Base-by-base conservation (phyloP, 345 rosid genomes). In the Pelargonium nanum region DNA sequence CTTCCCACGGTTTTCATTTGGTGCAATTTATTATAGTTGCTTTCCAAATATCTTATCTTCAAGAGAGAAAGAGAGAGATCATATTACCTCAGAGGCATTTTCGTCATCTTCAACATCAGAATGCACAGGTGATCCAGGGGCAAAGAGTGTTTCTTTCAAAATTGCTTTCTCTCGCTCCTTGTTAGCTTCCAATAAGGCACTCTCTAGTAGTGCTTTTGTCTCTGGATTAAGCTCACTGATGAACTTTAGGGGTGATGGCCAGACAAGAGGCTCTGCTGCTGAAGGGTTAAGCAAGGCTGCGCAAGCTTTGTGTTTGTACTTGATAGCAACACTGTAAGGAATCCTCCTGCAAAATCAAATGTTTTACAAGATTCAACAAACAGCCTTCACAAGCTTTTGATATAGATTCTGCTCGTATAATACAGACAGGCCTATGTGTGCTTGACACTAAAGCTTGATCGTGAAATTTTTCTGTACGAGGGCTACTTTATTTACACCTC, bases 241-340 rank as follows among this genome's bases (percentile, higher is more conserved):
- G 81, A 94, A 94, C 70, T 94, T 94, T 50, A 94, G 76, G 13
- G 99, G 97, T 0, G 97, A 81, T 26, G 99, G 99, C 99, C 99
- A 94, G 32, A 94, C 96, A 20, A 94, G 86, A 60, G 95, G 99
- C 74, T 86, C 99, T 16, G 97, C 92, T 2, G 99, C 85, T 19
- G 92, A 72, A 6, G 99, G 99, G 62, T 94, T 86, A 28, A 93
- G 74, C 70, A 93, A 72, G 5, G 97, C 96, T 1, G 94, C 94
- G 77, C 96, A 89, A 16, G 83, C 84, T 74, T 83, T 80, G 44
- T 94, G 89, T 66, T 81, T 88, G 74, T 80, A 77, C 74, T 82
- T 94, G 65, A 75, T 48, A 1, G 99, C 99, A 73, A 94, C 96
- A 1, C 66, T 25, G 72, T 86, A 86, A 0, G 99, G 97, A 73